Percentiles rank a stretch among this genome's conserved stretches.
Evolutionary conservation across 1,284 basidiomycete species (phyloP).

Genomic region (Malassezia globosa): DNA sequence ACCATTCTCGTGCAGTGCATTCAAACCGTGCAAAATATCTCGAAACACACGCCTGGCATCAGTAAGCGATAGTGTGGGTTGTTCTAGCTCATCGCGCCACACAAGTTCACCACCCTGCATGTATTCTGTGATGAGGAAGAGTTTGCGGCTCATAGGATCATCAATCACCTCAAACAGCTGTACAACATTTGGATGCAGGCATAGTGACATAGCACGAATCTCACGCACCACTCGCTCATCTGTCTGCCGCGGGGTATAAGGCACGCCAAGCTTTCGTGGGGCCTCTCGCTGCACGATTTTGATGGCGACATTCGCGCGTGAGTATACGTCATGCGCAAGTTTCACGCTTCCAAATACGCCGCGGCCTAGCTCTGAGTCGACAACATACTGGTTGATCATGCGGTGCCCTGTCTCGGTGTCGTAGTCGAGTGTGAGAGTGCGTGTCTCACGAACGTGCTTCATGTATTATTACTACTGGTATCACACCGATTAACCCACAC

Average conservation of each 20-base stretch:
- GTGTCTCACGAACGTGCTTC: not conserved
- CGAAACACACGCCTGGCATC: conserved; percentile 77
- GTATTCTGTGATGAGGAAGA: conserved; percentile 96
- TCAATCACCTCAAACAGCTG: conserved; percentile 88
- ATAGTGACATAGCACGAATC: conserved; percentile 95
- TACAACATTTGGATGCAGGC: conserved; percentile 77
- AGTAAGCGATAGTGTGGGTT: conserved; percentile 66
- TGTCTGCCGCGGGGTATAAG: conserved; percentile 31
- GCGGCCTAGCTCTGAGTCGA: conserved; percentile 40
- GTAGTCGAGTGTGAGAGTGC: conserved; percentile 31
- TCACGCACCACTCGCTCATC: conserved; percentile 50
- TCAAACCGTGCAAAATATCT: conserved; percentile 81
- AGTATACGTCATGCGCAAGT: conserved; percentile 36
- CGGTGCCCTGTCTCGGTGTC: conserved; percentile 35
- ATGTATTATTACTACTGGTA: too few species aligned
- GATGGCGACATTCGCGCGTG: conserved; percentile 40
- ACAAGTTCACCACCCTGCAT: conserved; percentile 85
- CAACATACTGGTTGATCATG: conserved; percentile 47
- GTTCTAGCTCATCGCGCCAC: conserved; percentile 56
- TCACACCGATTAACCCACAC: too few species aligned
- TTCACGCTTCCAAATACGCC: conserved; percentile 44
- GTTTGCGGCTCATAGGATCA: conserved; percentile 74
- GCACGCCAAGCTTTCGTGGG: conserved; percentile 33
- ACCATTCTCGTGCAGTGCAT: conserved; percentile 89
- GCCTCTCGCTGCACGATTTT: conserved; percentile 44